Evolutionary conservation across 495 filamentous ascomycete genomes (phyloP), one percentile per base, ranked within the genome.

Genomic region (Rhypophila decipiens): DNA sequence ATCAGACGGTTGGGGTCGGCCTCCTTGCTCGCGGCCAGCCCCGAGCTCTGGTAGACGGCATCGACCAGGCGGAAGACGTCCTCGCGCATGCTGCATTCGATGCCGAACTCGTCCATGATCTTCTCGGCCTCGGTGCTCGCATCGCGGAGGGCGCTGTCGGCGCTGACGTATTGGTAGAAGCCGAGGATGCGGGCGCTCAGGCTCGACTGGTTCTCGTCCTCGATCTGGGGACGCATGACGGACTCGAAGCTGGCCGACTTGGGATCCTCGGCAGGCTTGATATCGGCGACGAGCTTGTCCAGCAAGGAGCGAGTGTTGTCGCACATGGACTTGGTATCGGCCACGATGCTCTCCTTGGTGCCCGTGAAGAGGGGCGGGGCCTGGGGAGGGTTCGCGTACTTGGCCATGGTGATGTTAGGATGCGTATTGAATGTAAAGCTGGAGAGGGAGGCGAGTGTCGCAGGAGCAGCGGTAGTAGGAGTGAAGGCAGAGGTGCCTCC

Each of bases 311-410:
- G 82, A 13, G 84, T 86, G 36, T 61, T 71, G 19, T 84, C 76
- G 50, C 90, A 87, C 39, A 95, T 65, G 29, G 72, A 69, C 63
- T 91, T 81, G 29, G 90, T 84, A 57, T 90, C 89, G 46, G 77
- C 73, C 18, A 94, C 66, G 45, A 98, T 72, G 37, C 81, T 84
- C 46, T 82, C 70, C 17, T 85, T 80, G 38, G 89, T 96, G 41
- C 87, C 87, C 0, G 80, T 90, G 70, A 96, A 96, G 35, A 81
- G 71, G 15, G 91, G 88, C 33, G 93, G 90, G 18, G 82, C 72
- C 64, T 96, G 90, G 17, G 90, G 89, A 42, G 90, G 89, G 50
- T 76, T 84, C 58, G 76, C 69, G 58, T 78, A 83, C 61, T 73
- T 72, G 50, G 65, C 63, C 52, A 61, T 58, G 50, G 39, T 53